These are phyloP conservation scores for Nothophoma quercina DNA, from an alignment of 2,329 filamentous ascomycete genomes.

Conservation along the genomic window DNA sequence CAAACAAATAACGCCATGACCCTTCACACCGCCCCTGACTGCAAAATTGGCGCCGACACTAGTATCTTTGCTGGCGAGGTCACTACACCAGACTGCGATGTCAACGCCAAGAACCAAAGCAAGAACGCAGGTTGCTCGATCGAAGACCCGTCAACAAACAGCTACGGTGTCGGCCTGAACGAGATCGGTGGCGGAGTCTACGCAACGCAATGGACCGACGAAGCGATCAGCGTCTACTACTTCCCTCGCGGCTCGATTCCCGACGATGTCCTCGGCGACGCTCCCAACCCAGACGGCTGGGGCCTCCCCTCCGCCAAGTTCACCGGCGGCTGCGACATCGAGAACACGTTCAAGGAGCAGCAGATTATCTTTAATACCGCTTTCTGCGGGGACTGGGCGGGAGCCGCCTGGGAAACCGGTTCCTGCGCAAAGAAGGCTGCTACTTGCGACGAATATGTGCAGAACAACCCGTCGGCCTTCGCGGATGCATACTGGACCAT, in stretches of 20 bases:
- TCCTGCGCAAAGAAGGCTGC: constrained; percentile 67
- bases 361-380: constrained; percentile 82
- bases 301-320: constrained; percentile 74
- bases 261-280: constrained; percentile 64
- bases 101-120: constrained; percentile 50
- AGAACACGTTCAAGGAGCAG: constrained; percentile 72
- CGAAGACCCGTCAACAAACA: constrained; percentile 47
- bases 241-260: constrained; percentile 76
- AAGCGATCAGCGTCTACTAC: constrained; percentile 80
- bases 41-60: constrained; percentile 48
- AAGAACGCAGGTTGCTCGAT: constrained; percentile 55
- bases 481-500: constrained; percentile 78
- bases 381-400: constrained; percentile 88
- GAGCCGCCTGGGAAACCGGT: constrained; percentile 66
- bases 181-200: constrained; percentile 54
- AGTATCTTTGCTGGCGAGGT: constrained; percentile 59
- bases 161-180: constrained; percentile 64
- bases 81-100: constrained; percentile 59
- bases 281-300: constrained; percentile 73
- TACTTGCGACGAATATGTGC: constrained; percentile 77
- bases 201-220: constrained; percentile 69
- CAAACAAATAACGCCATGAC: constrained; percentile 54
- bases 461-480: constrained; percentile 74
- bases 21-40: constrained; percentile 57
- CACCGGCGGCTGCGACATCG: constrained; percentile 72